These are phyloP conservation scores for Sutorius eximius DNA, from an alignment of 1,284 basidiomycete genomes.

Conservation along the genomic window DNA sequence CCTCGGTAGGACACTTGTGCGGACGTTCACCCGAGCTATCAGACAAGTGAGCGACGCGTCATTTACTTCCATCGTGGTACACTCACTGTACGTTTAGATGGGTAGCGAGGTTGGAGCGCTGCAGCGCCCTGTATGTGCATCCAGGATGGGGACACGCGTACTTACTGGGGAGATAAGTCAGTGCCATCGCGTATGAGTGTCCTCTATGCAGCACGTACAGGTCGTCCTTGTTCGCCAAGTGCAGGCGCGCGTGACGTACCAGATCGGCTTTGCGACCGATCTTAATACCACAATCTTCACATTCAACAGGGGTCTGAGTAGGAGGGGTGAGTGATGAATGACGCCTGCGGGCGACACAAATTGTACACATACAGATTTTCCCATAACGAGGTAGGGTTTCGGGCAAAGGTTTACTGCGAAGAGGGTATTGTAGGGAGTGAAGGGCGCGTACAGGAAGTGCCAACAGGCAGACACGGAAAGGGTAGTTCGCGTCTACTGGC, in stretches of 20 bases:
- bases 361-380: slow-evolving; percentile 12
- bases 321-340: slow-evolving; percentile 15
- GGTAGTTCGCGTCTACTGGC: background rate
- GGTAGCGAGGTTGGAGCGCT: slow-evolving; percentile 31
- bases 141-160: slow-evolving; percentile 22
- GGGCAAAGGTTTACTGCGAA: background rate
- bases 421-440: background rate
- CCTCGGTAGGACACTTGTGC: slow-evolving; percentile 20
- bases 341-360: background rate
- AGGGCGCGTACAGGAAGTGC: background rate
- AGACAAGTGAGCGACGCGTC: slow-evolving; percentile 3
- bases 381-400: slow-evolving; percentile 11
- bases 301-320: slow-evolving; percentile 12
- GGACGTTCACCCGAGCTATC: slow-evolving; percentile 14
- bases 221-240: slow-evolving; percentile 12
- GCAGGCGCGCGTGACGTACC: slow-evolving; percentile 17
- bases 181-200: background rate
- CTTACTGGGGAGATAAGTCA: slow-evolving; percentile 26
- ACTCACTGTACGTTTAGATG: slow-evolving; percentile 33
- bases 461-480: background rate
- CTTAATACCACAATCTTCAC: slow-evolving; percentile 8
- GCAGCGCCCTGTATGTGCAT: slow-evolving; percentile 29
- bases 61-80: background rate
- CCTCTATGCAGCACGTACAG: slow-evolving; percentile 14
- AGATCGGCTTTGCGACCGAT: slow-evolving; percentile 25